phyloP scores from a whole-genome alignment of 306 rosid species.

The Rosa persica region DNA sequence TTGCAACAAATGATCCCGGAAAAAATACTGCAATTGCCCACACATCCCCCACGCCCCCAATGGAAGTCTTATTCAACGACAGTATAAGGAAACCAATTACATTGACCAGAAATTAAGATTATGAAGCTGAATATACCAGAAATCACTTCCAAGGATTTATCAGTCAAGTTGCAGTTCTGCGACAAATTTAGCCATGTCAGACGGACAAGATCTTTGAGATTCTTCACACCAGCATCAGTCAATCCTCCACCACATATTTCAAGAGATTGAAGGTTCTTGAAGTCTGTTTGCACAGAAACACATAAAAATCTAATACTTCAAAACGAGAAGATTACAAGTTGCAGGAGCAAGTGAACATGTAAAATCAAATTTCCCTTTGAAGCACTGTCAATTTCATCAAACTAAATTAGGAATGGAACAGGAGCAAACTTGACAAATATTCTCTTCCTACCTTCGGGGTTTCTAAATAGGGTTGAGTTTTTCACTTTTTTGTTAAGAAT shows the following conservation, averaged over 20 bases:
- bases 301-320: neutral
- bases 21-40: neutral
- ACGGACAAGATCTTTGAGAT: constrained; percentile 57
- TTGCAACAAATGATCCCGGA: neutral
- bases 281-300: constrained; percentile 41
- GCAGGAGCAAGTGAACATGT: neutral
- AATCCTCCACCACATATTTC: constrained; percentile 79
- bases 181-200: constrained; percentile 60
- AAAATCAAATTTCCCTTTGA: neutral
- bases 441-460: neutral
- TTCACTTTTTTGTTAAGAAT: neutral
- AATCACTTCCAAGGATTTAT: constrained; percentile 64
- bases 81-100: neutral
- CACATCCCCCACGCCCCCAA: neutral
- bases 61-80: neutral
- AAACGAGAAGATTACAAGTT: neutral
- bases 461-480: neutral
- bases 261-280: constrained; percentile 68
- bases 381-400: neutral
- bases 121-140: constrained; percentile 41
- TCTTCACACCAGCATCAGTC: constrained; percentile 70
- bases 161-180: constrained; percentile 60
- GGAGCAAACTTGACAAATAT: neutral
- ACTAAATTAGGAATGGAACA: neutral
- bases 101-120: neutral